Evolutionary conservation across 495 filamentous ascomycete genomes (phyloP), one percentile per base, ranked within the genome.

Genomic region (Hypoxylon cercidicola): DNA sequence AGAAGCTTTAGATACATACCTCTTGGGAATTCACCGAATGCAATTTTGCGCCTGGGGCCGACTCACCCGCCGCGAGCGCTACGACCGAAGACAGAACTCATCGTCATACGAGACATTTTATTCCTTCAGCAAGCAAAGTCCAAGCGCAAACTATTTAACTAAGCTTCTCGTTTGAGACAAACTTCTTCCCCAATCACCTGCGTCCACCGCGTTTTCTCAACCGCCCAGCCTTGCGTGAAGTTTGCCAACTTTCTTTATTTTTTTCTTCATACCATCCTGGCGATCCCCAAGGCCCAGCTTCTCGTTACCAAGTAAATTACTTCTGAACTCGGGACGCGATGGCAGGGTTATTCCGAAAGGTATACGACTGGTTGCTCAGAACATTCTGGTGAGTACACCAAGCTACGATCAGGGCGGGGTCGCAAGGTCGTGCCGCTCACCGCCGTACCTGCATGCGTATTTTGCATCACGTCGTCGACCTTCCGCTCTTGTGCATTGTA

Each of bases 311-410:
- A 51, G 51, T 34, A 57, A 55, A 57, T 58, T 43, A 48, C 46
- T 52, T 62, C 47, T 54, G 18, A n/a, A 55, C 18, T 43, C 30
- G 25, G 60, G 56, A 45, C 40, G 82, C 55, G 79, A 96, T 93
- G 91, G 89, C 91, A 57, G 90, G 91, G 70, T 80, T 97, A 77
- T 96, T 99, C 81, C 91, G 90, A 62, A 85, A 85, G 80, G 90
- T 99, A 77, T 99, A 97, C 86, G 94, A 99, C 88, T 97, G 93
- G 93, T 84, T 99, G 75, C 79, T 99, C 79, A 88, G 93, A 83
- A 89, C 96, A 68, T 98, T 99, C 81, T 99, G 95, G 95, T 99
- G 83, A 86, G 93, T 88, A 53, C 32, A 52, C 52, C 49, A 8
- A 66, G 56, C 66, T 61, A 51, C 54, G 54, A 16, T 55, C 55